Conservation (phyloP, 345 rosid genomes). For the Carallia pectinifolia region DNA sequence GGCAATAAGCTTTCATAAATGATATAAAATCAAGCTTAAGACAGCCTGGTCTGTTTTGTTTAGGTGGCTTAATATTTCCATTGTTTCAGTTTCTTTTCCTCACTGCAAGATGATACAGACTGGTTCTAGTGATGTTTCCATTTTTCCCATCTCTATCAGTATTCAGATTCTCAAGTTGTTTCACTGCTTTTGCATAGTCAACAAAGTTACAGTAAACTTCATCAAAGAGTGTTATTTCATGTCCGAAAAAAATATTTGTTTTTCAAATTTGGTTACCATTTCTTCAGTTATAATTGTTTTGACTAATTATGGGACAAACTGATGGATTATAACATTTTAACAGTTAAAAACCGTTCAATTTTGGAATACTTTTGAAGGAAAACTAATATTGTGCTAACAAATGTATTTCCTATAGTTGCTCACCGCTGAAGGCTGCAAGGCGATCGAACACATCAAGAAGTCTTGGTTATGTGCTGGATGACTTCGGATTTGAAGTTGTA, state of each 20-base stretch:
- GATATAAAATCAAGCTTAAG: background rate
- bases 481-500: conserved; percentile 55
- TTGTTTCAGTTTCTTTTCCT: background rate
- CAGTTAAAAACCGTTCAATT: no score
- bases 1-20: background rate
- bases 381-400: conserved; percentile 20
- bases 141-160: no score
- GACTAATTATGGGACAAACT: background rate
- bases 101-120: background rate
- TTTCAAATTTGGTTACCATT: background rate
- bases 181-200: background rate
- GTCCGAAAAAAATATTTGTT: background rate
- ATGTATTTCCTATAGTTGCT: conserved; percentile 29
- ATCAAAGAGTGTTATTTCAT: background rate
- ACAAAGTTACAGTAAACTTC: background rate
- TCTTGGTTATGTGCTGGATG: conserved; percentile 26
- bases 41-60: background rate
- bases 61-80: background rate
- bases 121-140: no score
- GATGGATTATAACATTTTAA: no score
- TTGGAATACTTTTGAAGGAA: no score
- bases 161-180: no score
- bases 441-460: conserved; percentile 30
- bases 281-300: background rate
- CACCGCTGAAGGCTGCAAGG: conserved; percentile 44